A percentile compares a stretch with the other conserved stretches of the same genome.
Conservation (phyloP, 768 basidiomycete genomes). For the Leccinum olivaceopallidum region DNA sequence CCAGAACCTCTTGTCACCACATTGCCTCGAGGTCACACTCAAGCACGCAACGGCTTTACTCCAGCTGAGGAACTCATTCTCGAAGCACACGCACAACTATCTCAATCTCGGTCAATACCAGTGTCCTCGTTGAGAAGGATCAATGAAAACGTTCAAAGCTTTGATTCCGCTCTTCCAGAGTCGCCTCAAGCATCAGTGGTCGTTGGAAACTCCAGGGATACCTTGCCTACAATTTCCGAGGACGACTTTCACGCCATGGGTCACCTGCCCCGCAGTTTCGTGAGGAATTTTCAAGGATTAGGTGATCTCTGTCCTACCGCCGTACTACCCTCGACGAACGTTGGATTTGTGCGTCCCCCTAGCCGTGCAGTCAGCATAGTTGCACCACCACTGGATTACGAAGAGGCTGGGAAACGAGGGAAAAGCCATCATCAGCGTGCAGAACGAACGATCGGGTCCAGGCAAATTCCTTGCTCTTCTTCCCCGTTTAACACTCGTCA, state of each 20-base stretch:
- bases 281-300: constrained; percentile 4
- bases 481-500: constrained; percentile 10
- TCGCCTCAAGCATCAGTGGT: constrained; percentile 3
- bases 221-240: constrained; percentile 34
- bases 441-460: constrained; percentile 6
- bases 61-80: constrained; percentile 69
- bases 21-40: constrained; percentile 29
- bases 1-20: constrained; percentile 9
- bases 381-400: constrained; percentile 25
- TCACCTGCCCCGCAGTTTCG: constrained; percentile 9
- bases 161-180: constrained; percentile 9
- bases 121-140: constrained; percentile 7
- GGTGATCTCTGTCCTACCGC: not conserved
- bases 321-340: not conserved
- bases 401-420: constrained; percentile 17
- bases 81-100: constrained; percentile 42
- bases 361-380: constrained; percentile 35
- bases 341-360: constrained; percentile 22
- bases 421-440: constrained; percentile 14
- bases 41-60: constrained; percentile 59
- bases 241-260: constrained; percentile 36
- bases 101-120: constrained; percentile 8
- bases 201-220: constrained; percentile 19
- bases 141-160: constrained; percentile 7
- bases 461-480: constrained; percentile 6